Evolutionary conservation across 2,329 filamentous ascomycete genomes (phyloP), one percentile per base, ranked within the genome.

Genomic region (Colletotrichum tabaci): DNA sequence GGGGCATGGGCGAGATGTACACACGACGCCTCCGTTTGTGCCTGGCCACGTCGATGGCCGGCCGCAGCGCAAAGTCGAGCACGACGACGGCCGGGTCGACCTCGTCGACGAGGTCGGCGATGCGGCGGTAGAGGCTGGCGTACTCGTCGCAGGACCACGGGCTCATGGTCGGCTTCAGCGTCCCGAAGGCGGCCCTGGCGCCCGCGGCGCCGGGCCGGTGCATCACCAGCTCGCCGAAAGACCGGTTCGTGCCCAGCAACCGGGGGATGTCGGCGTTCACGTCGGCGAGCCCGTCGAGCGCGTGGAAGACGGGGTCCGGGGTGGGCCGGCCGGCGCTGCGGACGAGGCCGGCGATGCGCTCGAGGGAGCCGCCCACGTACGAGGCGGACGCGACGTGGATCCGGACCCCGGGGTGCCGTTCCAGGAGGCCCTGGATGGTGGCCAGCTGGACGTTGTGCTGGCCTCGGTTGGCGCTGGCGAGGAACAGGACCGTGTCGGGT

Each of bases 381-480:
- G 75, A 55, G 56, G 81, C 82, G 1, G 81, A 82, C 4, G 76
- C 81, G 62, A 80, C 79, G 62, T 83, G 81, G 0, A 83, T 70
- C 3, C 81, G 73, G 21, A 82, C 73, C 16, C 78, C 69, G 0
- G 80, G 76, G 35, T 81, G 74, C 2, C 77, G 74, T 21, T 82
- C 80, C 3, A 83, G 57, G 7, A 84, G 70, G 0, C 80, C 78
- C 1, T 77, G 76, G n/a, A 75, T 73, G 6, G 82, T 81, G 5
- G 81, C 80, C 15, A 83, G 69, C 62, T 80, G 80, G 21, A 82
- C 81, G 56, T 84, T 84, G 12, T 78, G 79, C 10, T 81, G 75
- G 38, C 82, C 82, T 61, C 77, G 76, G 10, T 81, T 78, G 10
- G 73, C 73, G 68, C 79, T 79, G 23, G 77, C 76, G 47, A 83